Evolutionary conservation across 805 yeast species (phyloP), one percentile per base, ranked within the genome.

Genomic region (Debaryomyces castellii): DNA sequence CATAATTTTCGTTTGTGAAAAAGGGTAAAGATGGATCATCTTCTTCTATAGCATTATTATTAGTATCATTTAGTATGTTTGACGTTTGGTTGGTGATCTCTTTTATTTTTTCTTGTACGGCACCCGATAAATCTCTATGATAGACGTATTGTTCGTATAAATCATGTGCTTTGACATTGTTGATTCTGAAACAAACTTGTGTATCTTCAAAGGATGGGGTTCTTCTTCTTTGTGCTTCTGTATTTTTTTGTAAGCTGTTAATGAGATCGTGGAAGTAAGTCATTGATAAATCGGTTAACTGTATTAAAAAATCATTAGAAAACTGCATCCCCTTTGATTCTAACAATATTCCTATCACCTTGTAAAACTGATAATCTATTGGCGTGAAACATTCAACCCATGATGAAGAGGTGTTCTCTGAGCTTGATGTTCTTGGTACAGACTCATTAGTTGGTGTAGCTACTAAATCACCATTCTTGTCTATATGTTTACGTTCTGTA

Each of bases 141-240:
- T 51, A 44, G 20, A 47, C 51, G 14, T 53, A 51, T 47, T 78
- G 80, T 1, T 60, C 57, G 40, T 68, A 64, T 6, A 85, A 51
- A 2, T 67, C 80, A 1, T 53, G 32, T 11, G 73, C 59, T 4
- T 64, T 48, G 16, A 85, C 54, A 23, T 67, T 60, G 27, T 76
- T 77, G 9, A 75, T 71, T 28, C 64, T 59, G 1, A 80, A 52
- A 40, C 82, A 59, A 41, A 81, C 53, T 18, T 64, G 60, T 9
- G 82, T 45, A 59, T 86, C 91, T 23, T 64, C 66, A 16, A 74
- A 65, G 0, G 85, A 68, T 1, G 85, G 81, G n/a, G 60, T 59
- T 16, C 71, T 66, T 41, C 90, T 73, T 52, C 92, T 69, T 59
- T 85, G 91, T 1, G 78, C 62, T 45, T 81, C 82, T 2, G 83